phyloP scores from a whole-genome alignment of 225 moss, liverwort and hornwort genomes.

The Bryum argenteum region DNA sequence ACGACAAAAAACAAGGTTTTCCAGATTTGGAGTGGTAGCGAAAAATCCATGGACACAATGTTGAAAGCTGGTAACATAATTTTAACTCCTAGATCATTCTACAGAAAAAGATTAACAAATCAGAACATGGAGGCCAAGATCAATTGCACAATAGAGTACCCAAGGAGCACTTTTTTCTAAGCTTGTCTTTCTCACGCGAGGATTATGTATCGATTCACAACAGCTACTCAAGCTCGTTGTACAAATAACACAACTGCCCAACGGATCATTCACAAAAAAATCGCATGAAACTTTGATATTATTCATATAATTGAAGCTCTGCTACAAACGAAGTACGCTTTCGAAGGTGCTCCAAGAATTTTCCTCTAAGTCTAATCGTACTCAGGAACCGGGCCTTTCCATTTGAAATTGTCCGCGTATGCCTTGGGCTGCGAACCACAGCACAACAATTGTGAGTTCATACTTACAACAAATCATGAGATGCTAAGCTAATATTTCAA shows the following conservation, averaged over 20 bases:
- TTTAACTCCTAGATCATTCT: neutral
- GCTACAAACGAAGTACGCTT: slow-evolving; percentile 18
- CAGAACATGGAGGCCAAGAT: neutral
- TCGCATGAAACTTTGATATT: slow-evolving; percentile 6
- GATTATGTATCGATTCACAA: neutral
- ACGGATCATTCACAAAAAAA: neutral
- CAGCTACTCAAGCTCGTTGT: neutral
- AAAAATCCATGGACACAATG: neutral
- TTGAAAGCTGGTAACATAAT: neutral
- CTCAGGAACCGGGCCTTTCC: slow-evolving; percentile 65
- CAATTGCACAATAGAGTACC: neutral
- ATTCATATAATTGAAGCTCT: slow-evolving; percentile 20
- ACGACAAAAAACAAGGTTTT: neutral
- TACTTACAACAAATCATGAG: neutral
- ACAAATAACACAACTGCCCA: neutral
- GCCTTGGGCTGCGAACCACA: slow-evolving; percentile 50
- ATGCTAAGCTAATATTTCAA: neutral
- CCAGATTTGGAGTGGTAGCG: neutral
- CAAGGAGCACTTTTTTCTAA: neutral
- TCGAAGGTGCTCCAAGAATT: slow-evolving; percentile 5
- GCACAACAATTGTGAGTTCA: slow-evolving; percentile 26
- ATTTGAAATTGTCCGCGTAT: slow-evolving; percentile 70
- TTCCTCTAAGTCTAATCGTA: slow-evolving; percentile 45
- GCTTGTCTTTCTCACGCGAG: neutral
- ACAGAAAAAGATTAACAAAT: neutral